A percentile compares a stretch with the other conserved stretches of the same genome.
These are phyloP conservation scores for Clarireedia homoeocarpa DNA, from an alignment of 2,329 filamentous ascomycete genomes.

Conservation along the genomic window DNA sequence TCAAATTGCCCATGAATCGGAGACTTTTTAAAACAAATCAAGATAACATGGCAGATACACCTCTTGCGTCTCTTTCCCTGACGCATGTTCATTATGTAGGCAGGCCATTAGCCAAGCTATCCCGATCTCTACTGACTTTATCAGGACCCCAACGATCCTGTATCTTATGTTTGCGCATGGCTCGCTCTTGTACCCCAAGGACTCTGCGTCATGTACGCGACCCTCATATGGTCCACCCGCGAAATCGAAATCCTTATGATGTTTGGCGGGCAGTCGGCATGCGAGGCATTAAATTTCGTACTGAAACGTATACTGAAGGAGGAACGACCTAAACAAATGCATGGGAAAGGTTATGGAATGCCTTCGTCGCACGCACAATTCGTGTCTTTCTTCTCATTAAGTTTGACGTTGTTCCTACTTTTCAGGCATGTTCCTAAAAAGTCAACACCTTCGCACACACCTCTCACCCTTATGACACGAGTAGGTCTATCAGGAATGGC, in stretches of 20 bases:
- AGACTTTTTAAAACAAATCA: neutral
- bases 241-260: conserved; percentile 85
- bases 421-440: conserved; percentile 61
- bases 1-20: neutral
- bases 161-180: conserved; percentile 87
- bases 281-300: conserved; percentile 83
- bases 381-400: conserved; percentile 82
- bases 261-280: conserved; percentile 85
- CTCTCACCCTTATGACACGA: conserved; percentile 56
- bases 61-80: conserved; percentile 81
- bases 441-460: conserved; percentile 35
- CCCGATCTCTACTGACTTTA: conserved; percentile 9
- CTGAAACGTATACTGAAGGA: conserved; percentile 90
- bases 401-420: conserved; percentile 75
- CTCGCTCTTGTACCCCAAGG: conserved; percentile 90
- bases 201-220: conserved; percentile 82
- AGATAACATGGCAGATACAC: conserved; percentile 34
- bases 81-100: conserved; percentile 94
- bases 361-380: conserved; percentile 94
- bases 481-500: conserved; percentile 45
- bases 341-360: conserved; percentile 96
- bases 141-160: conserved; percentile 74
- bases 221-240: conserved; percentile 82
- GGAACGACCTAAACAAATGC: conserved; percentile 73
- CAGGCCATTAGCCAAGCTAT: conserved; percentile 31